Evolutionary conservation across 768 basidiomycete species (phyloP).

Genomic region (Calvatia gigantea): DNA sequence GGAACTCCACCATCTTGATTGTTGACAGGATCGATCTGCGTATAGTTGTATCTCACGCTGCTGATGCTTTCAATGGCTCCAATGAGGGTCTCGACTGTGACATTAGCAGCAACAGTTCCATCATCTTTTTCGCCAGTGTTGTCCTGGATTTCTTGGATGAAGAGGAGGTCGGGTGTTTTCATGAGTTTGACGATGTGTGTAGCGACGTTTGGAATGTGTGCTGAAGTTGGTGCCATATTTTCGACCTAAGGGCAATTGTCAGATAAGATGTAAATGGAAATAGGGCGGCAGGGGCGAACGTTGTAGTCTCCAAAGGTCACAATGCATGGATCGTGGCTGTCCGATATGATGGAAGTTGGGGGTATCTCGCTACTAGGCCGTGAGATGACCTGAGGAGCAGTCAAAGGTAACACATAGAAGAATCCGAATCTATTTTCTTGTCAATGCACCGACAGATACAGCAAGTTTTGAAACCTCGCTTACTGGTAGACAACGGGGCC

Average conservation of each 20-base stretch:
- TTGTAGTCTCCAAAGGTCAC: slow-evolving; percentile 62
- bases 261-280: neutral
- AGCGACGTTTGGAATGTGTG: slow-evolving; percentile 46
- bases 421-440: slow-evolving; percentile 37
- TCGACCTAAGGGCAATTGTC: slow-evolving; percentile 37
- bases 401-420: slow-evolving; percentile 55
- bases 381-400: slow-evolving; percentile 45
- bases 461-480: slow-evolving; percentile 14
- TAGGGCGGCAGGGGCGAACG: slow-evolving; percentile 25
- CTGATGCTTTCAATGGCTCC: slow-evolving; percentile 42
- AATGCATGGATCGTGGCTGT: slow-evolving; percentile 33
- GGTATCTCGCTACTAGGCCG: slow-evolving; percentile 28
- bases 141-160: slow-evolving; percentile 65
- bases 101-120: slow-evolving; percentile 49
- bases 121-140: slow-evolving; percentile 50
- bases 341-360: slow-evolving; percentile 37
- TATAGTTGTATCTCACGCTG: slow-evolving; percentile 43
- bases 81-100: slow-evolving; percentile 49
- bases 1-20: slow-evolving; percentile 56
- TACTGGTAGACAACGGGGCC: slow-evolving; percentile 56
- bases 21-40: slow-evolving; percentile 49
- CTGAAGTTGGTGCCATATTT: slow-evolving; percentile 49
- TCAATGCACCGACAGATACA: neutral
- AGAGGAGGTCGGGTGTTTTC: slow-evolving; percentile 53
- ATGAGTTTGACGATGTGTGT: slow-evolving; percentile 48